A percentile compares a stretch with the other conserved stretches of the same genome.
Evolutionary conservation across 2,329 filamentous ascomycete genomes (phyloP).

Genomic region (Penicillium sp.): DNA sequence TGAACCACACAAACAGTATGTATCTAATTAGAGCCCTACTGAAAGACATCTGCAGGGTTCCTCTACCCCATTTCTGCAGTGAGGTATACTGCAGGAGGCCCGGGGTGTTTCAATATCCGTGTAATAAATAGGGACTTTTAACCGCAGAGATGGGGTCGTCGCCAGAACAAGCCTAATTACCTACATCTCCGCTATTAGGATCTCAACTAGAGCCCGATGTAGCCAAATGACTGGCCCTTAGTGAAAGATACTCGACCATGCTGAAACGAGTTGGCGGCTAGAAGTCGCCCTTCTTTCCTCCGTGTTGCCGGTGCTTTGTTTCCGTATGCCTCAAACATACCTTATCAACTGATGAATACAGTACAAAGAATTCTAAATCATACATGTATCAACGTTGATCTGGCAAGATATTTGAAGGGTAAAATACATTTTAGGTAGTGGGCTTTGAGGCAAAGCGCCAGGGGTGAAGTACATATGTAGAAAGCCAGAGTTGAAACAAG

Average conservation of each 20-base stretch:
- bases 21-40: not conserved
- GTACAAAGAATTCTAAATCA: not conserved
- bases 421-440: not conserved
- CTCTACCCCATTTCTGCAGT: not conserved
- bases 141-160: conserved; percentile 8
- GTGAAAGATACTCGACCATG: not conserved
- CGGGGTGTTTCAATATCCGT: conserved; percentile 10
- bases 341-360: not conserved
- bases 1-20: not conserved
- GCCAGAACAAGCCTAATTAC: conserved; percentile 3
- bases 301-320: not conserved
- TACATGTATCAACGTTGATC: not conserved
- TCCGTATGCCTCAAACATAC: not conserved
- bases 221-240: conserved; percentile 12
- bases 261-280: conserved; percentile 14
- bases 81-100: not conserved
- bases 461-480: not conserved
- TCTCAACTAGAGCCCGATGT: conserved; percentile 1
- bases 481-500: not conserved
- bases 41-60: not conserved
- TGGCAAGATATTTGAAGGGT: not conserved
- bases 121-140: conserved; percentile 2
- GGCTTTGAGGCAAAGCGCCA: not conserved
- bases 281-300: not conserved
- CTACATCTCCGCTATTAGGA: conserved; percentile 1